Evolutionary conservation across 1,284 basidiomycete genomes (phyloP).

Genomic region (Moesziomyces parantarcticus): DNA sequence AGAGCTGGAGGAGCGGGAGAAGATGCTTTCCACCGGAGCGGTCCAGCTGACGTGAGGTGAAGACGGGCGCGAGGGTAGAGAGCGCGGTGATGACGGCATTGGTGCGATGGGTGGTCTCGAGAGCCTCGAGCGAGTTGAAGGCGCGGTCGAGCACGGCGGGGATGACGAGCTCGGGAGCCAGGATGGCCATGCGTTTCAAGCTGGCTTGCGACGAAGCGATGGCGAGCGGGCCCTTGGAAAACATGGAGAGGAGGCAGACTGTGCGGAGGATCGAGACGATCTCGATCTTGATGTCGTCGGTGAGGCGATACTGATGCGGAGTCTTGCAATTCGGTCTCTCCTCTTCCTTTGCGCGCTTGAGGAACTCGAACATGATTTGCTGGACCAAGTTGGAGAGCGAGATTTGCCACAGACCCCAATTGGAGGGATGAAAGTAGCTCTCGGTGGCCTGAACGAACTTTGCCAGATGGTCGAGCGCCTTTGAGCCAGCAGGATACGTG

Average conservation of each 20-base stretch:
- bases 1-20: conserved; percentile 86
- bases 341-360: conserved; percentile 74
- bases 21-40: conserved; percentile 88
- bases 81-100: conserved; percentile 81
- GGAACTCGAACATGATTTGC: conserved; percentile 83
- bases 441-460: conserved; percentile 92
- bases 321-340: conserved; percentile 82
- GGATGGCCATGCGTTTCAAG: conserved; percentile 77
- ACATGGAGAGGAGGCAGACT: conserved; percentile 92
- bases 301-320: conserved; percentile 80
- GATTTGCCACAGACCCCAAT: conserved; percentile 69
- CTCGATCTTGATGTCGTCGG: conserved; percentile 80
- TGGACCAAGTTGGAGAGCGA: conserved; percentile 84
- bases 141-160: conserved; percentile 91
- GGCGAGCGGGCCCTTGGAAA: conserved; percentile 78
- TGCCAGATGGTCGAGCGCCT: conserved; percentile 87
- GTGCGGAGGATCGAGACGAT: conserved; percentile 87
- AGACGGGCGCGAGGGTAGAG: conserved; percentile 80
- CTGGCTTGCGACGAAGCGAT: conserved; percentile 70
- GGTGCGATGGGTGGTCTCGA: conserved; percentile 70
- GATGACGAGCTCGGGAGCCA: conserved; percentile 89
- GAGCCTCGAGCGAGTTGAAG: conserved; percentile 84
- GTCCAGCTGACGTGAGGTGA: conserved; percentile 81
- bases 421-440: conserved; percentile 84
- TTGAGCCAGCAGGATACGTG: conserved; percentile 83